Evolutionary conservation across 2,329 filamentous ascomycete species (phyloP).

Genomic region (Chalara sp.): DNA sequence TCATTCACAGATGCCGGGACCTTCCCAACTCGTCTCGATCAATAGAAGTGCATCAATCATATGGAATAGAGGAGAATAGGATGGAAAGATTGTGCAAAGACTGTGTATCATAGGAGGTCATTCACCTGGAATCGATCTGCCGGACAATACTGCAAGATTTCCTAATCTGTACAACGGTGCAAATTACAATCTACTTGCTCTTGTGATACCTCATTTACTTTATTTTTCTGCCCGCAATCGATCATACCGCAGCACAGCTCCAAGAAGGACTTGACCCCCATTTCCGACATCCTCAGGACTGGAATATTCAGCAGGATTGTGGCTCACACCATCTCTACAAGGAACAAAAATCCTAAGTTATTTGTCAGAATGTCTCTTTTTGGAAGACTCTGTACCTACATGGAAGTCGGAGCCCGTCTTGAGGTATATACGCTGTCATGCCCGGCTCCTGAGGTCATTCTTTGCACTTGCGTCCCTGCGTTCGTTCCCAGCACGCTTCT

Average conservation of each 20-base stretch:
- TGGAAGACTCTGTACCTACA: conserved; percentile 30
- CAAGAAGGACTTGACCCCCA: conserved; percentile 43
- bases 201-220: not conserved
- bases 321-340: conserved; percentile 55
- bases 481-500: conserved; percentile 46
- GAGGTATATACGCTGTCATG: conserved; percentile 58
- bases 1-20: conserved; percentile 52
- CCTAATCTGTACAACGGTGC: too few species aligned
- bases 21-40: conserved; percentile 61
- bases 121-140: conserved; percentile 12
- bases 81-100: conserved; percentile 8
- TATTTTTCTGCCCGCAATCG: conserved; percentile 19
- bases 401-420: conserved; percentile 52
- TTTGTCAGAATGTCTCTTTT: conserved; percentile 1
- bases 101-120: conserved; percentile 26
- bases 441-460: conserved; percentile 57
- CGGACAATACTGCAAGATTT: too few species aligned
- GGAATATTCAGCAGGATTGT: conserved; percentile 57
- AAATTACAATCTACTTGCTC: too few species aligned
- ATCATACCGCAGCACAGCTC: conserved; percentile 35
- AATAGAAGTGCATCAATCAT: conserved; percentile 19
- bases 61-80: conserved; percentile 1
- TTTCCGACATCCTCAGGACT: conserved; percentile 51
- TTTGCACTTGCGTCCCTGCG: conserved; percentile 37
- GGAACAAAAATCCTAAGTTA: conserved; percentile 49